phyloP scores from a whole-genome alignment of 1,284 basidiomycete species.

The Cronartium quercuum region DNA sequence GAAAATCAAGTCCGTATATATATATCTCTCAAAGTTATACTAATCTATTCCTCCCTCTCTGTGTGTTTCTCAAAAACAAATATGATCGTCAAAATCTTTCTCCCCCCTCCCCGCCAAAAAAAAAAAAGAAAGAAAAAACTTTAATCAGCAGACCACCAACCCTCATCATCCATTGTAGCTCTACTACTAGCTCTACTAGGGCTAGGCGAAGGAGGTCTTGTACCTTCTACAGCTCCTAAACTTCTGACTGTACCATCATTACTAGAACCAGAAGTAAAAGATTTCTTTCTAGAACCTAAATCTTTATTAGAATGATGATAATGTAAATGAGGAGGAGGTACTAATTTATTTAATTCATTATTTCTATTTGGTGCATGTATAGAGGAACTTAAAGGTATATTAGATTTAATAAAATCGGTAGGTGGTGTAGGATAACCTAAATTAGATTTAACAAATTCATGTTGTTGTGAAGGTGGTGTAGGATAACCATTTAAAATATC shows the following conservation, averaged over 20 bases:
- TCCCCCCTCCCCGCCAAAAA: neutral
- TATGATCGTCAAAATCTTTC: neutral
- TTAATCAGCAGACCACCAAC: neutral
- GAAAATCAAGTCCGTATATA: neutral
- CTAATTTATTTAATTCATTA: neutral
- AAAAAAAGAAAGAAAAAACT: conserved; percentile 1
- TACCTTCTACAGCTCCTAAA: neutral
- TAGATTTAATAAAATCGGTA: too few species aligned
- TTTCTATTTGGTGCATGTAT: neutral
- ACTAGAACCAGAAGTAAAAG: too few species aligned
- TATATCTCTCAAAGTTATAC: too few species aligned
- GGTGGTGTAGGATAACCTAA: too few species aligned
- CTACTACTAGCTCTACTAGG: neutral
- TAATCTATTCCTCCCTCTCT: too few species aligned
- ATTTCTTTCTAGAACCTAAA: neutral
- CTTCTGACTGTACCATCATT: neutral
- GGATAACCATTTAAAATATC: neutral
- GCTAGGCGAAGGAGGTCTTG: neutral
- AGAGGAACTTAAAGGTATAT: too few species aligned
- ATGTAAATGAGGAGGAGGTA: neutral
- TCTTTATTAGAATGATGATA: neutral
- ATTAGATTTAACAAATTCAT: neutral
- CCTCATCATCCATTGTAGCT: neutral
- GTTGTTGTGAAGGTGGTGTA: neutral
- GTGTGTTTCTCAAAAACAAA: too few species aligned